Conservation (phyloP, 2,329 filamentous ascomycete genomes). For the Sporothrix protearum region DNA sequence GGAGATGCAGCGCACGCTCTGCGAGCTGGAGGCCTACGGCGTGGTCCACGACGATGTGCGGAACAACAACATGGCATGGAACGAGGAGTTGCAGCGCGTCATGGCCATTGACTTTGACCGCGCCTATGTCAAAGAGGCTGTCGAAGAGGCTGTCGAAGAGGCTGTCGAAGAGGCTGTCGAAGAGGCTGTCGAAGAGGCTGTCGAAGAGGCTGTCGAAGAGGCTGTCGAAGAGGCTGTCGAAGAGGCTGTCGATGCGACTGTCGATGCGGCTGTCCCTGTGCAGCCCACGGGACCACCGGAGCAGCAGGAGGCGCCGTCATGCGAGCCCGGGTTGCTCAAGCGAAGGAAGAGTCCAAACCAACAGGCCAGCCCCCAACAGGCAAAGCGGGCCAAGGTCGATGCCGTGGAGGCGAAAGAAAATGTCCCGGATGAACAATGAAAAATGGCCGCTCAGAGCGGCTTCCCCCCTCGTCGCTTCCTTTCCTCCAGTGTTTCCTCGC, state of each 20-base stretch:
- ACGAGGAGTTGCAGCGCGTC: slow-evolving; percentile 20
- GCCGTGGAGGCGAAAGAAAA: not conserved
- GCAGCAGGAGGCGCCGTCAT: not conserved
- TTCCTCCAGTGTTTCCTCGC: too few relatives aligned
- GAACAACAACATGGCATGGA: slow-evolving; percentile 21
- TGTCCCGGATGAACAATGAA: too few relatives aligned
- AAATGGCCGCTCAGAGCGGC: too few relatives aligned
- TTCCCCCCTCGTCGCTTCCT: too few relatives aligned
- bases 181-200: too few relatives aligned
- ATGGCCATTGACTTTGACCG: slow-evolving; percentile 20
- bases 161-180: too few relatives aligned
- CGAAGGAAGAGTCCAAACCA: not conserved
- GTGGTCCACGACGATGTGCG: slow-evolving; percentile 13
- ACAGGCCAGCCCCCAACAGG: not conserved
- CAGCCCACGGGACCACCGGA: not conserved
- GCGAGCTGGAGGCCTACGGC: slow-evolving; percentile 15
- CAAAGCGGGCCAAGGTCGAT: not conserved
- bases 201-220: too few relatives aligned
- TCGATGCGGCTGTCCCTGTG: not conserved
- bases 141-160: too few relatives aligned
- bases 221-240: too few relatives aligned
- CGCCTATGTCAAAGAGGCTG: too few relatives aligned
- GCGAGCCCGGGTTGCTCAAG: not conserved
- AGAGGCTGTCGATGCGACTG: too few relatives aligned
- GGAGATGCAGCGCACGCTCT: not conserved